Percentiles rank a stretch among this genome's conserved stretches.
phyloP scores from a whole-genome alignment of 2,329 filamentous ascomycete genomes.

The Colletotrichum musae region DNA sequence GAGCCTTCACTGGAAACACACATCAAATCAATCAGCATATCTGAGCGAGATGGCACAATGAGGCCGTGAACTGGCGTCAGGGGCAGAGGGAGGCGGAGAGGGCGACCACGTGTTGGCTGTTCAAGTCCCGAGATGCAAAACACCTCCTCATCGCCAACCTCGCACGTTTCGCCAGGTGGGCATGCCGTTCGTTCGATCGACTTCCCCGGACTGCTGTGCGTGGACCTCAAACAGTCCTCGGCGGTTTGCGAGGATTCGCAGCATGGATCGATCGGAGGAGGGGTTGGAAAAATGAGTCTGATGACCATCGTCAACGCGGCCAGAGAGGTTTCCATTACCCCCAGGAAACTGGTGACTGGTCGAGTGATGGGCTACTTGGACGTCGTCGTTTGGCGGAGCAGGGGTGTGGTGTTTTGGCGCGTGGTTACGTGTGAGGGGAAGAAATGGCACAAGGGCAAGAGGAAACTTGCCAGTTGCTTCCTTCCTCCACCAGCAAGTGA shows the following conservation, averaged over 20 bases:
- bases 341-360: conserved; percentile 40
- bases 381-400: conserved; percentile 25
- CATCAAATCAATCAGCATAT: neutral
- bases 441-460: conserved; percentile 1
- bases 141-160: neutral
- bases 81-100: neutral
- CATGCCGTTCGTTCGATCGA: too few relatives aligned
- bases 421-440: too few relatives aligned
- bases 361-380: conserved; percentile 27
- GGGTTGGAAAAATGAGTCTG: conserved; percentile 18
- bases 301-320: conserved; percentile 33
- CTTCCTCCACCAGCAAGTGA: neutral
- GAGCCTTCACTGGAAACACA: too few relatives aligned
- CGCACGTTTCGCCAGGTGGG: conserved; percentile 22
- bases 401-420: neutral
- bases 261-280: conserved; percentile 7
- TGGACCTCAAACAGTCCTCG: conserved; percentile 19
- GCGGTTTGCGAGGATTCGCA: conserved; percentile 19
- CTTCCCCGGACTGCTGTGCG: conserved; percentile 9
- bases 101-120: too few relatives aligned
- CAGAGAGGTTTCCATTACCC: conserved; percentile 39
- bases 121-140: neutral
- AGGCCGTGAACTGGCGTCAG: conserved; percentile 20
- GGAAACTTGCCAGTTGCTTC: conserved; percentile 31
- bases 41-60: conserved; percentile 16